phyloP scores from a whole-genome alignment of 306 rosid genomes.

The Senna siamea region DNA sequence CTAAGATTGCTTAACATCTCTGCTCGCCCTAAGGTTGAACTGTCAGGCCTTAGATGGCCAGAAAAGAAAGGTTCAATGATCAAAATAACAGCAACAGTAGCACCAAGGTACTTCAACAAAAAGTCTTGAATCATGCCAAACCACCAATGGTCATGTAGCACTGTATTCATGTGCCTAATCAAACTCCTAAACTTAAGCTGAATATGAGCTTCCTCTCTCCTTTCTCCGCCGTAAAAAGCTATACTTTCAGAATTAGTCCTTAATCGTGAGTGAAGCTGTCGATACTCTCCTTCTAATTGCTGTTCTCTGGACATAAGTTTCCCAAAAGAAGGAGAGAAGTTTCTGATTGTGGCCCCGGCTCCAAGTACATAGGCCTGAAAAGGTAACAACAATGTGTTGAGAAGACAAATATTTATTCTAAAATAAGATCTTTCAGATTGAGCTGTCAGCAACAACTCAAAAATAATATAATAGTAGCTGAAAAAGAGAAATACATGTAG shows the following conservation, averaged over 20 bases:
- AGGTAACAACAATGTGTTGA: slow-evolving; percentile 42
- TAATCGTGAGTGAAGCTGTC: slow-evolving; percentile 92
- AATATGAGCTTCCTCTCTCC: slow-evolving; percentile 87
- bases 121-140: slow-evolving; percentile 99
- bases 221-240: slow-evolving; percentile 97
- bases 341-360: slow-evolving; percentile 82
- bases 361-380: slow-evolving; percentile 90
- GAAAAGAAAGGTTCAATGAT: slow-evolving; percentile 98
- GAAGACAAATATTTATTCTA: slow-evolving; percentile 33
- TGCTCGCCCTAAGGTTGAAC: slow-evolving; percentile 98
- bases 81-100: slow-evolving; percentile 93
- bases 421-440: slow-evolving; percentile 30
- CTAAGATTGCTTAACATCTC: slow-evolving; percentile 99
- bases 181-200: slow-evolving; percentile 76
- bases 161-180: slow-evolving; percentile 66
- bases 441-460: slow-evolving; percentile 35
- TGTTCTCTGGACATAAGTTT: slow-evolving; percentile 90
- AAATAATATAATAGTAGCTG: slow-evolving; percentile 25
- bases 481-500: slow-evolving; percentile 22
- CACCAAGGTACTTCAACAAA: slow-evolving; percentile 93
- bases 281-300: slow-evolving; percentile 96
- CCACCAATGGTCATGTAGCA: slow-evolving; percentile 98
- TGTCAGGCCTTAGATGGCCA: slow-evolving; percentile 86
- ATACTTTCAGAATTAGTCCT: slow-evolving; percentile 97
- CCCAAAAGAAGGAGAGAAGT: slow-evolving; percentile 95